Base-by-base conservation (phyloP, 257 asterid species). In the Capsicum baccatum region DNA sequence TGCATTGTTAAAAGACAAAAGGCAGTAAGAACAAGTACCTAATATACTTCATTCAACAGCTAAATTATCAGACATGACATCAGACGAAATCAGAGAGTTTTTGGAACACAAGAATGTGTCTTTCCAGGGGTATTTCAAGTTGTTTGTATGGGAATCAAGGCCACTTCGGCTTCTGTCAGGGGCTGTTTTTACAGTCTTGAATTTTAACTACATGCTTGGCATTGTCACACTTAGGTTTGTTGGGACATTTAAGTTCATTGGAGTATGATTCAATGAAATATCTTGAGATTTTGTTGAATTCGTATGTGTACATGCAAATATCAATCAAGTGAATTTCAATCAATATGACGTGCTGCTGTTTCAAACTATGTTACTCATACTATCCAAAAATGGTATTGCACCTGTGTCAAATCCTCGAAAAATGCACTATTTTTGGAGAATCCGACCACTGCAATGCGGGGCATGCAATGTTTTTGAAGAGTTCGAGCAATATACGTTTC, bases 121-220 rank as follows among this genome's bases (percentile, higher is more conserved):
- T 0, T n/a, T 69, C 79, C 54, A 84, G 21, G 59, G 85, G 86
- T 88, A 86, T 69, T 67, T 87, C 44, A 66, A 82, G 82, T 84
- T 88, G 8, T 39, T 82, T 47, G 86, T 82, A 26, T 82, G 89
- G 91, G 91, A 88, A 83, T 88, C 86, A 42, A 84, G 86, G 80
- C 86, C 82, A 1, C 87, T 86, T 17, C 79, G 91, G 85, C 21
- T 84, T 19, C 85, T 88, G 11, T 88, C 89, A 0, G 86, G 87
- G 10, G 86, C 90, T 48, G 86, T 88, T 8, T 84, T 86, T 55
- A 9, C 60, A 67, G 86, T 88, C 73, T 83, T 83, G 76, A 55
- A 84, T 35, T 86, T 85, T 17, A 86, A 81, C 47, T 84, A 81
- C 58, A 88, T 84, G 89, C 86, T 86, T 55, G 59, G 70, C 44